These are phyloP conservation scores for Fusarium succisae DNA, from an alignment of 2,329 filamentous ascomycete genomes.

Conservation along the genomic window DNA sequence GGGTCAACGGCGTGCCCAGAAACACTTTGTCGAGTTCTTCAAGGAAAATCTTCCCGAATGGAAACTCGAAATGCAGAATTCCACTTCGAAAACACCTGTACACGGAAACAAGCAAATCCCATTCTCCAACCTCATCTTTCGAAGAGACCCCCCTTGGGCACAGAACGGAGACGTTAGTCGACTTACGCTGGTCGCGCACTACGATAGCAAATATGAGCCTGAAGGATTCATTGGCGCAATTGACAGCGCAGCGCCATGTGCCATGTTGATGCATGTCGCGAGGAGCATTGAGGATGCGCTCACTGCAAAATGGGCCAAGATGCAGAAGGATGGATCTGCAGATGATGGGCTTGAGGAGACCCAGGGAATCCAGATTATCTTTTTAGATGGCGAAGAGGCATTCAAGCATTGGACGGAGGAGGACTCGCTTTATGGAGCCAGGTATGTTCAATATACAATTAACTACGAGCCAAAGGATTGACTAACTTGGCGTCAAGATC, in stretches of 20 bases:
- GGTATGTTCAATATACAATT: conserved; percentile 59
- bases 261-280: conserved; percentile 89
- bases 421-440: conserved; percentile 89
- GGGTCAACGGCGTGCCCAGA: conserved; percentile 76
- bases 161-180: conserved; percentile 78
- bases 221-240: conserved; percentile 91
- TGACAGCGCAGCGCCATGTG: conserved; percentile 93
- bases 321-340: conserved; percentile 67
- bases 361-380: conserved; percentile 85
- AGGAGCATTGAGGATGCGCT: conserved; percentile 81
- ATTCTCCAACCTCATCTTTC: conserved; percentile 88
- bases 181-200: conserved; percentile 91
- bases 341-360: conserved; percentile 73
- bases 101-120: conserved; percentile 77
- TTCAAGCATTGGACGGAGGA: conserved; percentile 81
- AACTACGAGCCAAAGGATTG: background rate
- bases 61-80: conserved; percentile 87
- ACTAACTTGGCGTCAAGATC: conserved; percentile 54
- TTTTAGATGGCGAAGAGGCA: conserved; percentile 95
- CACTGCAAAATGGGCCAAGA: conserved; percentile 81
- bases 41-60: conserved; percentile 76
- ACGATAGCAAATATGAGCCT: conserved; percentile 84
- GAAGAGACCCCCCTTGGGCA: conserved; percentile 87
- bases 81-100: conserved; percentile 82
- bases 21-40: conserved; percentile 89